A percentile compares a stretch with the other conserved stretches of the same genome.
These are phyloP conservation scores for Chrysoporthe puriensis DNA, from an alignment of 2,329 filamentous ascomycete species.

Conservation along the genomic window DNA sequence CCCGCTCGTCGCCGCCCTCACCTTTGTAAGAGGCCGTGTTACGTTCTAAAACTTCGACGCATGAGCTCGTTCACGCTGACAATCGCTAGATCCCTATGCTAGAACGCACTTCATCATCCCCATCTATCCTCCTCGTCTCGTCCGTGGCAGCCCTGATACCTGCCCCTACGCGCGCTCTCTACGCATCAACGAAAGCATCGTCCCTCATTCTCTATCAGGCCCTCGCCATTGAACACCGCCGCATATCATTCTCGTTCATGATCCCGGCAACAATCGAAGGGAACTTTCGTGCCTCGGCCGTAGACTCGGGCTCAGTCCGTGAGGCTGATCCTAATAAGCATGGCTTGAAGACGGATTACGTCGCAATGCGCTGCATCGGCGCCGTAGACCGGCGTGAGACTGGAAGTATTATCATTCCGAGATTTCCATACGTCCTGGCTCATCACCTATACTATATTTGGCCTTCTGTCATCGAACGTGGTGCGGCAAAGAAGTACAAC, in stretches of 20 bases:
- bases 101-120: conserved; percentile 35
- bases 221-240: conserved; percentile 40
- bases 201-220: conserved; percentile 40
- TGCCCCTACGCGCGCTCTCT: conserved; percentile 40
- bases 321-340: conserved; percentile 36
- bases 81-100: conserved; percentile 35
- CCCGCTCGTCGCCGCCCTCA: conserved; percentile 35
- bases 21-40: conserved; percentile 32
- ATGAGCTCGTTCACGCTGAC: not conserved
- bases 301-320: conserved; percentile 35
- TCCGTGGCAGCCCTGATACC: conserved; percentile 35
- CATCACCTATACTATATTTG: conserved; percentile 38
- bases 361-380: conserved; percentile 36
- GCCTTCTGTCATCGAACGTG: conserved; percentile 37
- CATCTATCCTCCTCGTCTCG: conserved; percentile 26
- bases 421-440: conserved; percentile 37
- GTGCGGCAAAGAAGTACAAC: conserved; percentile 40
- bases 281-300: conserved; percentile 40
- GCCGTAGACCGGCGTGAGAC: conserved; percentile 34
- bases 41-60: not conserved
- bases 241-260: conserved; percentile 37
- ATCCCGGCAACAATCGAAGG: conserved; percentile 41
- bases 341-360: conserved; percentile 38
- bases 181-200: conserved; percentile 40
- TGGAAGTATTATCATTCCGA: conserved; percentile 38